Percentiles rank a stretch among this genome's conserved stretches.
These are phyloP conservation scores for Monilinia aucupariae DNA, from an alignment of 2,329 filamentous ascomycete genomes.

Conservation along the genomic window DNA sequence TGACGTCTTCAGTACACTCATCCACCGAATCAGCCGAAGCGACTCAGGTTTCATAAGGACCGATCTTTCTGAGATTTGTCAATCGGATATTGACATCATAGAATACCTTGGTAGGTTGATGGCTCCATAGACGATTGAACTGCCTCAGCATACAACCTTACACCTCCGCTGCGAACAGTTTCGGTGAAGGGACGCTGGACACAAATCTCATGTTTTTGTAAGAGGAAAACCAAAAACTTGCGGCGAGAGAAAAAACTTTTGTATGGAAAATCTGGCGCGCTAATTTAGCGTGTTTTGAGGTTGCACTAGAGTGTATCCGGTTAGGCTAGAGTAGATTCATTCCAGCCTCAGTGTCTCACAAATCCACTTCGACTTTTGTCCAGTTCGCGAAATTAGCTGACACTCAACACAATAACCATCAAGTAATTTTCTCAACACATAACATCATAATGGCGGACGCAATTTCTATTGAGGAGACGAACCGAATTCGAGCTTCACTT, in stretches of 20 bases:
- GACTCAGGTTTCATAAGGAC: conserved; percentile 60
- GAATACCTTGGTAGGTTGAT: conserved; percentile 42
- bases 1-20: conserved; percentile 59
- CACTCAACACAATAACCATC: neutral
- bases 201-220: conserved; percentile 68
- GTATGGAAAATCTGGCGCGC: conserved; percentile 16
- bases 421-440: neutral
- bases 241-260: conserved; percentile 30
- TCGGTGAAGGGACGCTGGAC: conserved; percentile 72
- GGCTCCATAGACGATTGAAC: conserved; percentile 82
- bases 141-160: conserved; percentile 75
- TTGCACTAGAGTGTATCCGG: neutral
- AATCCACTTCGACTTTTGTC: conserved; percentile 4
- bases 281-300: conserved; percentile 6
- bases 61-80: conserved; percentile 87
- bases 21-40: conserved; percentile 64
- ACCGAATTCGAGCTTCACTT: conserved; percentile 82
- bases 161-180: conserved; percentile 51
- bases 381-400: neutral
- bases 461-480: conserved; percentile 85
- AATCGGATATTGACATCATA: conserved; percentile 87
- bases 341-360: neutral
- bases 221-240: conserved; percentile 37
- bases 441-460: conserved; percentile 44
- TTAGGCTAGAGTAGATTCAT: conserved; percentile 4